phyloP scores from a whole-genome alignment of 345 rosid genomes.

The Salix koriyanagi region DNA sequence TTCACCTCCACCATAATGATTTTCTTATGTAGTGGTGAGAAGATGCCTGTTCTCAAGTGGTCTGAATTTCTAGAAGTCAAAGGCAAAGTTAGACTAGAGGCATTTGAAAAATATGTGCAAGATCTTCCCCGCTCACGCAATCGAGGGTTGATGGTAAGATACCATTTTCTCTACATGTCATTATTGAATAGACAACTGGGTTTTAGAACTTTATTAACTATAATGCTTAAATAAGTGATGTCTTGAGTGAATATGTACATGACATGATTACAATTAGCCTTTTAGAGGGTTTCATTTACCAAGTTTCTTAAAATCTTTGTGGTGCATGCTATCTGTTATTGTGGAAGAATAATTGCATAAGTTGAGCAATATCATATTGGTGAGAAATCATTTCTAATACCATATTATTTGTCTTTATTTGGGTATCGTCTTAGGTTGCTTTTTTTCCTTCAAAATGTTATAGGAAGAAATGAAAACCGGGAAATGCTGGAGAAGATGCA shows the following conservation, averaged over 20 bases:
- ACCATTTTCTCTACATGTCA: neutral
- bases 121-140: conserved; percentile 34
- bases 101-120: conserved; percentile 37
- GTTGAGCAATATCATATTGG: neutral
- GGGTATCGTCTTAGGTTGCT: neutral
- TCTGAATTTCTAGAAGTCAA: conserved; percentile 29
- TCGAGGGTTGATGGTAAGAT: conserved; percentile 34
- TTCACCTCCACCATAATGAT: conserved; percentile 7
- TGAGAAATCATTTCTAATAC: neutral
- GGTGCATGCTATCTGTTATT: neutral
- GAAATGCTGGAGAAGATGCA: neutral
- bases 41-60: conserved; percentile 31
- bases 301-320: neutral
- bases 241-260: neutral
- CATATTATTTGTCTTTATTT: neutral
- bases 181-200: conserved; percentile 1
- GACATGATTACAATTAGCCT: no score
- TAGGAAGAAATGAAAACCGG: conserved; percentile 2
- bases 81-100: conserved; percentile 35
- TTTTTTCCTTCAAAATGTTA: neutral
- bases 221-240: conserved; percentile 8
- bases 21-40: conserved; percentile 33
- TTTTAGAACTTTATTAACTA: neutral
- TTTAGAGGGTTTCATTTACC: neutral
- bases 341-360: neutral